Evolutionary conservation across 2,329 filamentous ascomycete genomes (phyloP).

Genomic region (Huntiella abstrusa): DNA sequence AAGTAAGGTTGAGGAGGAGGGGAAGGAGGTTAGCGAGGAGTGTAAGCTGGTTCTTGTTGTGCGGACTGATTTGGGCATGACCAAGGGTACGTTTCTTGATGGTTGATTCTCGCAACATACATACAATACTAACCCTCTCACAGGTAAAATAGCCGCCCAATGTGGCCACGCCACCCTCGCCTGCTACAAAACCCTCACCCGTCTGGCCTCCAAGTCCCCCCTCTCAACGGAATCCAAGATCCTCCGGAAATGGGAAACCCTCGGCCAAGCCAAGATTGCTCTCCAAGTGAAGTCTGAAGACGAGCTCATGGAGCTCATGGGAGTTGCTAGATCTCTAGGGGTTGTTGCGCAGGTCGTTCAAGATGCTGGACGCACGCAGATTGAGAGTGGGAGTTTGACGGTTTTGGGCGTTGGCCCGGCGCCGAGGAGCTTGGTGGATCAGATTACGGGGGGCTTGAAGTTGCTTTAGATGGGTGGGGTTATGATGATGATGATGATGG

Average conservation of each 20-base stretch:
- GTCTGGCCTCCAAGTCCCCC: constrained; percentile 30
- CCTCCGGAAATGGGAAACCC: constrained; percentile 66
- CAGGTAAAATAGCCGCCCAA: constrained; percentile 94
- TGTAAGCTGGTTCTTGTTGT: constrained; percentile 91
- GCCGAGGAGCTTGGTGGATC: constrained; percentile 70
- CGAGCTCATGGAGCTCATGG: constrained; percentile 54
- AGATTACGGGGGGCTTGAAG: constrained; percentile 71
- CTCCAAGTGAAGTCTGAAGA: constrained; percentile 77
- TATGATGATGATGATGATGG: neutral
- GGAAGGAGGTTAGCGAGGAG: constrained; percentile 43
- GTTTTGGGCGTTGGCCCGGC: constrained; percentile 71
- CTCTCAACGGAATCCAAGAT: constrained; percentile 38
- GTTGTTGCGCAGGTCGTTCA: constrained; percentile 78
- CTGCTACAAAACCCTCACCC: constrained; percentile 73
- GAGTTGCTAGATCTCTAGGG: constrained; percentile 63
- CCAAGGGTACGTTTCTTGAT: constrained; percentile 48
- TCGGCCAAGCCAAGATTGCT: constrained; percentile 85
- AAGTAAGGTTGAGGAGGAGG: constrained; percentile 16
- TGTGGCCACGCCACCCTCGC: constrained; percentile 90
- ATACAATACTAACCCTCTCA: neutral
- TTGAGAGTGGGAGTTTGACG: constrained; percentile 79
- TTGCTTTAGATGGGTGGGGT: constrained; percentile 35
- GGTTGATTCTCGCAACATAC: neutral
- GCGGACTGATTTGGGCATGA: constrained; percentile 89
- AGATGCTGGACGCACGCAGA: constrained; percentile 94